Base-by-base conservation (phyloP, 2,329 filamentous ascomycete genomes). In the Ophiostoma sp. region DNA sequence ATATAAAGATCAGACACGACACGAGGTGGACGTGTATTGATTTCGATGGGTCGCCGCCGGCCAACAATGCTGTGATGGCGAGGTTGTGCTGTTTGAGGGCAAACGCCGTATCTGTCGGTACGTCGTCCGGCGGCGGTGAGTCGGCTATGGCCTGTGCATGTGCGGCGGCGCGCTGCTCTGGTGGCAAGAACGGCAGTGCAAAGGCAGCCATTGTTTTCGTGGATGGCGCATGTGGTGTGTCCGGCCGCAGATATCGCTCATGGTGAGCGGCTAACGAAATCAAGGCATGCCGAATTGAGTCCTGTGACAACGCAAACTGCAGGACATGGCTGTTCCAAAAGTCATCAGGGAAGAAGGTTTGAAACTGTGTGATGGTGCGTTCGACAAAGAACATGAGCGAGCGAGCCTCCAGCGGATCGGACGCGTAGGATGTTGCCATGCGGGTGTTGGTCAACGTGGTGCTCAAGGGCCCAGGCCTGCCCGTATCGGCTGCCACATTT, bases 1-100 rank as follows among this genome's bases (percentile, higher is more conserved):
- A 70, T n/a, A 70, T 67, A 8, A 70, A 71, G 3, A 71, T 68
- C 4, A 71, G n/a, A 16, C 70, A 71, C 5, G 70, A 71, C 12
- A 70, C 69, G 0, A 69, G 64, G 44, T 71, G 70, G 4, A 68
- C 66, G 3, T 62, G 41, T 4, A 69, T 55, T 27, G 49, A 55
- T 27, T 55, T 55, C 9, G 49, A 55, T 3, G 58, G 36, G 40
- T 64, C 62, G 5, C n/a, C 40, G 14, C 40, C 62, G 14, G 18
- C n/a, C 8, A 55, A 18, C 14, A 55, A 27, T 27, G 49, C 49
- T 4, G 18, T 55, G n/a, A 55, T 55, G 27, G 49, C 49, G 4
- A 55, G 14, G n/a, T 55, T 55, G n/a, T 55, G 49, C 11, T 55
- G 49, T 27, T 27, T 27, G 49, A 55, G 49, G 18, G 49, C 49